A percentile compares a stretch with the other conserved stretches of the same genome.
These are phyloP conservation scores for Daldinia sp. DNA, from an alignment of 2,329 filamentous ascomycete genomes.

Conservation along the genomic window DNA sequence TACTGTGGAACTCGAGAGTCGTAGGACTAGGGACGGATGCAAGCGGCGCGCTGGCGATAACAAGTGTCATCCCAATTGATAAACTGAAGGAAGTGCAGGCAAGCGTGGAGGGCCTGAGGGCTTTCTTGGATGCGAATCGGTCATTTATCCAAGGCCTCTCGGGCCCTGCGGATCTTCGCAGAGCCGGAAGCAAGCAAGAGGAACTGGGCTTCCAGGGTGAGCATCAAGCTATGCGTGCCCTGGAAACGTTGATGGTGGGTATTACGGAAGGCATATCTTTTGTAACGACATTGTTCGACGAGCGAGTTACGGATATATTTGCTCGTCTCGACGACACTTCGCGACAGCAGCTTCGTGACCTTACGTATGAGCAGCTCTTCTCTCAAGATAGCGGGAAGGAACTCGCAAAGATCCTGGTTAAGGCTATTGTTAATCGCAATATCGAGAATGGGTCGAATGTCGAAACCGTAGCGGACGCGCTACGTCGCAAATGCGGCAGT, in stretches of 20 bases:
- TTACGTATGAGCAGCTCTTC: slow-evolving; percentile 92
- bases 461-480: slow-evolving; percentile 95
- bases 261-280: slow-evolving; percentile 98
- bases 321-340: slow-evolving; percentile 77
- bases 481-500: slow-evolving; percentile 90
- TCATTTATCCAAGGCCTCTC: slow-evolving; percentile 92
- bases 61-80: slow-evolving; percentile 71
- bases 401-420: slow-evolving; percentile 92
- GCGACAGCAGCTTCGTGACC: slow-evolving; percentile 75
- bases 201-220: slow-evolving; percentile 94
- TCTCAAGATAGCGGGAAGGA: slow-evolving; percentile 83
- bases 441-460: slow-evolving; percentile 97
- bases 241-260: slow-evolving; percentile 86
- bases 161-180: slow-evolving; percentile 87
- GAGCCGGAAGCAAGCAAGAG: slow-evolving; percentile 84
- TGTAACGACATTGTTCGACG: slow-evolving; percentile 92
- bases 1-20: slow-evolving; percentile 86
- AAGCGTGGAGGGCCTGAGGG: slow-evolving; percentile 80
- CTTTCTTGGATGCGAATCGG: slow-evolving; percentile 88
- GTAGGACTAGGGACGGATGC: slow-evolving; percentile 66
- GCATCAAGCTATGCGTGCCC: slow-evolving; percentile 88
- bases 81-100: slow-evolving; percentile 85
- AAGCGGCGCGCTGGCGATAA: slow-evolving; percentile 72
- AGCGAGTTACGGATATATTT: slow-evolving; percentile 90
- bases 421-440: slow-evolving; percentile 97